Base-by-base conservation (phyloP, 148 eudicot genomes). In the Rhododendron henanense region DNA sequence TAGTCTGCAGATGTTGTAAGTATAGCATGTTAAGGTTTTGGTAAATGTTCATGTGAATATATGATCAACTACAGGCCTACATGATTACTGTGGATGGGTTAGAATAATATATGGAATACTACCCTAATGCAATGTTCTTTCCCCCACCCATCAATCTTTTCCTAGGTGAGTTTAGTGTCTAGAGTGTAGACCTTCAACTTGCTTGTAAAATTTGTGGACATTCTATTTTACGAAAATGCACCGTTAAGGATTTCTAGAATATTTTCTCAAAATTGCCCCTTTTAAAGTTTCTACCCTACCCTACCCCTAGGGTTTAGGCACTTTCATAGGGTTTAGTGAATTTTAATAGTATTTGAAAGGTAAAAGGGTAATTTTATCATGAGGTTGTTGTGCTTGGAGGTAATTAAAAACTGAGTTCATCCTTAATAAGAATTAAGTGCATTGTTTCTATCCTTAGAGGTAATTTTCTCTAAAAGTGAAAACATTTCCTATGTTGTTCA, bases 1-100 rank as follows among this genome's bases (percentile, higher is more conserved):
- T n/a, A 14, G 73, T 83, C 76, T 94, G 81, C 67, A 50, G 50
- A 83, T 91, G 90, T 85, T 94, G 98, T 94, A 89, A 94, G 98
- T 92, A 84, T 13, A 57, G 10, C 31, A 84, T 81, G 84, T 2
- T 7, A 73, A 84, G 55, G 45, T 21, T 73, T 73, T 74, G 28
- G 35, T 74, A 19, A 31, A 15, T 19, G 31, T 50, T 84, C 48
- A 0, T n/a, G 19, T 83, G 55, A 82, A 25, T 13, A 15, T 76
- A 5, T 3, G 5, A 10, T 31, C 18, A 8, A 33, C 19, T 74
- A 74, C 44, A 35, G 25, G 13, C 4, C 45, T 71, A 25, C 76
- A 71, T 16, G 71, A 61, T 65, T 23, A 65, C 13, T n/a, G 33
- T 65, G 71, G 71, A 9, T n/a, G 33, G 11, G 9, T 23, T 18